phyloP scores from a whole-genome alignment of 192 early-diverging fungal genomes.

The Martensiomyces pterosporus region DNA sequence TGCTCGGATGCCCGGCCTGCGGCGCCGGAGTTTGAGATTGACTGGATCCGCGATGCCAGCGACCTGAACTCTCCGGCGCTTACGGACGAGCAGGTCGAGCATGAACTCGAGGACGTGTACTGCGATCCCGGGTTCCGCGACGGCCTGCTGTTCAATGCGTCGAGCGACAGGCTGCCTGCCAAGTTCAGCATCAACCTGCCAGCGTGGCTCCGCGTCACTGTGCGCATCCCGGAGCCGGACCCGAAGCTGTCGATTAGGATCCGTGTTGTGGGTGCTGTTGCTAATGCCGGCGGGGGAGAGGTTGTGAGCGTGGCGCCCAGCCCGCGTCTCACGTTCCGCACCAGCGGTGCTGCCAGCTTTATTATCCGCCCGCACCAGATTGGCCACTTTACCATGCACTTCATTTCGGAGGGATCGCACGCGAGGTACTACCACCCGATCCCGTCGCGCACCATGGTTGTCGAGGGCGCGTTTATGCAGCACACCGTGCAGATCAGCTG shows the following conservation, averaged over 20 bases:
- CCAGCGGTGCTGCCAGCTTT: slow-evolving; percentile 27
- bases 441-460: slow-evolving; percentile 39
- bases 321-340: slow-evolving; percentile 26
- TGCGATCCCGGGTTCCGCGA: slow-evolving; percentile 51
- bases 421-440: slow-evolving; percentile 52
- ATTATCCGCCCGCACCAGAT: slow-evolving; percentile 40
- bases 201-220: slow-evolving; percentile 44
- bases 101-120: slow-evolving; percentile 48
- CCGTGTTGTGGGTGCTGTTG: slow-evolving; percentile 29
- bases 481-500: slow-evolving; percentile 48
- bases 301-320: slow-evolving; percentile 29
- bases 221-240: slow-evolving; percentile 44
- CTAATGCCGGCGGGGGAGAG: slow-evolving; percentile 7
- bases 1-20: slow-evolving; percentile 41
- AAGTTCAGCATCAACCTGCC: slow-evolving; percentile 43
- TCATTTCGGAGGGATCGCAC: slow-evolving; percentile 37
- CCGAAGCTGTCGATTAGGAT: slow-evolving; percentile 26
- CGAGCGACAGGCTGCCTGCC: slow-evolving; percentile 49
- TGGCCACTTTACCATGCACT: slow-evolving; percentile 48
- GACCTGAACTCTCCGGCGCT: slow-evolving; percentile 24
- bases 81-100: slow-evolving; percentile 36
- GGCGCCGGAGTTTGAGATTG: slow-evolving; percentile 47
- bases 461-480: slow-evolving; percentile 53
- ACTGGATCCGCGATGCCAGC: slow-evolving; percentile 42
- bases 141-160: slow-evolving; percentile 46